A percentile compares a stretch with the other conserved stretches of the same genome.
Evolutionary conservation across 331 rosid genomes (phyloP).

Genomic region (Rhamnella rubrinervis): DNA sequence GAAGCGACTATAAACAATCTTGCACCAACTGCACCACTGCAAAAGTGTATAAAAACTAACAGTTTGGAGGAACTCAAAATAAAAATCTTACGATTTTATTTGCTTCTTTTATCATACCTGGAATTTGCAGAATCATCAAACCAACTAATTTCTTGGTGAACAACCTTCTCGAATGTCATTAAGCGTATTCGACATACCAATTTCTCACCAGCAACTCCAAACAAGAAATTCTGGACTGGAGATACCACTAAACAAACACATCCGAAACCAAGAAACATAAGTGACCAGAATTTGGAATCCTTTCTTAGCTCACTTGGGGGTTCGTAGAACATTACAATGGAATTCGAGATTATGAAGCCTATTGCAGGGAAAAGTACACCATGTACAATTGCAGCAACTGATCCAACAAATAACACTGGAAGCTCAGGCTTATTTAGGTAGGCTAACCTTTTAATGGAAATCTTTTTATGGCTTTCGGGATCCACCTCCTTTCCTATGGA

Average conservation of each 20-base stretch:
- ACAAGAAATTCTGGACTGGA: conserved; percentile 48
- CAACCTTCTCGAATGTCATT: conserved; percentile 54
- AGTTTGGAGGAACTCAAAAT: neutral
- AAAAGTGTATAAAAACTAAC: neutral
- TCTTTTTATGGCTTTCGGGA: conserved; percentile 15
- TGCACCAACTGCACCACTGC: conserved; percentile 73
- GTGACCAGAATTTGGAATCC: conserved; percentile 57
- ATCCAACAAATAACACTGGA: conserved; percentile 57
- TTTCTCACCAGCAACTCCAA: conserved; percentile 76
- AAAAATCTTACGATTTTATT: neutral
- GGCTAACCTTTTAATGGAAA: conserved; percentile 45
- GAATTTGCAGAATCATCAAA: conserved; percentile 74
- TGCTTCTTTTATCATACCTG: conserved; percentile 28
- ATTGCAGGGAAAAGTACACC: conserved; percentile 56
- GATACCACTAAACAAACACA: conserved; percentile 20
- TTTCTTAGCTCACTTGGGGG: conserved; percentile 46
- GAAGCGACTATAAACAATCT: conserved; percentile 81
- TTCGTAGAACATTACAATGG: conserved; percentile 49
- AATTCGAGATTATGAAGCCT: conserved; percentile 53
- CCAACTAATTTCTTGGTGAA: conserved; percentile 73
- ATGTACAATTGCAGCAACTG: conserved; percentile 48
- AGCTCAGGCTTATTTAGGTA: conserved; percentile 62
- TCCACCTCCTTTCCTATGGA: conserved; percentile 13
- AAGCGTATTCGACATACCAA: conserved; percentile 56
- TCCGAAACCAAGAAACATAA: conserved; percentile 49